Conservation (phyloP, 495 filamentous ascomycete genomes). For the Lasiosphaeria ovina region DNA sequence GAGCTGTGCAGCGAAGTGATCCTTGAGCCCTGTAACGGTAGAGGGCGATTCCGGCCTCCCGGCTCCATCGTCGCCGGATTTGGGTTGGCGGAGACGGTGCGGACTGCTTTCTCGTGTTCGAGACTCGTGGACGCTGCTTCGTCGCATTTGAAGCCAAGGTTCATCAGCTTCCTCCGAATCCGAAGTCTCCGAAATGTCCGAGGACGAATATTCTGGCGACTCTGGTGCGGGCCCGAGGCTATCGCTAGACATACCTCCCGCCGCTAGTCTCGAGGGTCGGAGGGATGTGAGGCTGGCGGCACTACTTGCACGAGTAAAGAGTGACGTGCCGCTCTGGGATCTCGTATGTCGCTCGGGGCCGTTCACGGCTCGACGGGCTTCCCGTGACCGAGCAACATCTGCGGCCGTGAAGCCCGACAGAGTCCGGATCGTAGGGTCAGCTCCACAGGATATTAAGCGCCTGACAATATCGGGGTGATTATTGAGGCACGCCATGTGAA, state of each 20-base stretch:
- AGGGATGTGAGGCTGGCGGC: slow-evolving; percentile 62
- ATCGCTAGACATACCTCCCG: slow-evolving; percentile 34
- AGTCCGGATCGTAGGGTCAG: slow-evolving; percentile 68
- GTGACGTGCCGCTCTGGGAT: slow-evolving; percentile 46
- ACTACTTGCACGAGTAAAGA: slow-evolving; percentile 62
- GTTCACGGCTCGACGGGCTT: slow-evolving; percentile 52
- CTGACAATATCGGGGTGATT: slow-evolving; percentile 73
- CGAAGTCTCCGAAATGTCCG: slow-evolving; percentile 33
- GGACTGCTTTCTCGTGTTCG: slow-evolving; percentile 14
- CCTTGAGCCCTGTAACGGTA: slow-evolving; percentile 69
- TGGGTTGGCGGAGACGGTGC: slow-evolving; percentile 27
- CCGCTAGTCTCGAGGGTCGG: slow-evolving; percentile 45
- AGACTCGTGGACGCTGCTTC: slow-evolving; percentile 16
- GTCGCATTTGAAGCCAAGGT: slow-evolving; percentile 40
- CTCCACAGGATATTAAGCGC: slow-evolving; percentile 68
- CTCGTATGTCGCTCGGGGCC: slow-evolving; percentile 59
- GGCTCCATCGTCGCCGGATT: slow-evolving; percentile 26
- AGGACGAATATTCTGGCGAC: slow-evolving; percentile 42
- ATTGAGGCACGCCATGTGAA: slow-evolving; percentile 81
- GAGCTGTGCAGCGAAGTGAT: slow-evolving; percentile 73
- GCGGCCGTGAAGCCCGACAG: slow-evolving; percentile 68
- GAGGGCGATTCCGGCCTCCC: slow-evolving; percentile 52
- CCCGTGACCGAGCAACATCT: slow-evolving; percentile 66
- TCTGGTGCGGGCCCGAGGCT: slow-evolving; percentile 39
- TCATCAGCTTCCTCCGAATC: slow-evolving; percentile 36